Conservation (phyloP, 768 basidiomycete genomes). For the Cystoderma amianthinum region DNA sequence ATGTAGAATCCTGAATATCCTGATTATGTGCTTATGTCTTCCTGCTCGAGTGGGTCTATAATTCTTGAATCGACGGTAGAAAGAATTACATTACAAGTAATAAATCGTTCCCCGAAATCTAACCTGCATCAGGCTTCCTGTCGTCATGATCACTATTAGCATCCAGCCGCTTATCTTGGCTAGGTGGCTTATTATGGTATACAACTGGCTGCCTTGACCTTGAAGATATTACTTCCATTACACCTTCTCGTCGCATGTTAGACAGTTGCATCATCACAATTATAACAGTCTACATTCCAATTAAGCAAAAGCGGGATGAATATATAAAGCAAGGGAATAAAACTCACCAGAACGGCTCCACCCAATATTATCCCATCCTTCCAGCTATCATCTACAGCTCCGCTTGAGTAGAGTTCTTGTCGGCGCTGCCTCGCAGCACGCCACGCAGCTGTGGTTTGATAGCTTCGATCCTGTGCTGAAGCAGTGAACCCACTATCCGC, state of each 20-base stretch:
- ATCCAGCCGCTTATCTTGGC: background rate
- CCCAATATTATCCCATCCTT: constrained; percentile 57
- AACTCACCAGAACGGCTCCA: constrained; percentile 45
- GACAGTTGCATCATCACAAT: constrained; percentile 16
- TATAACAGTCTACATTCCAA: constrained; percentile 11
- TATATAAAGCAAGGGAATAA: constrained; percentile 1
- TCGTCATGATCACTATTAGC: too few species aligned
- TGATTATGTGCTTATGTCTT: too few species aligned
- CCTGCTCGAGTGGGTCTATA: too few species aligned
- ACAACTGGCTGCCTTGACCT: background rate
- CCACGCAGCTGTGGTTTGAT: constrained; percentile 29
- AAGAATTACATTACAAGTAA: too few species aligned
- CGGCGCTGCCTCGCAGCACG: constrained; percentile 37
- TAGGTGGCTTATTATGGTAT: background rate
- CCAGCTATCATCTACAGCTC: constrained; percentile 53
- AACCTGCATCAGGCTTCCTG: too few species aligned
- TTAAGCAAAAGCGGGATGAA: background rate
- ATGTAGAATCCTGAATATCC: too few species aligned
- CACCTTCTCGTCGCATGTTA: constrained; percentile 15
- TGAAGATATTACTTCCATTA: constrained; percentile 9
- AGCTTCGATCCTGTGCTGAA: constrained; percentile 12
- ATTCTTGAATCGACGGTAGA: too few species aligned
- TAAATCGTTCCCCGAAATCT: too few species aligned
- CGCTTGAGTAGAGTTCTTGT: constrained; percentile 41
- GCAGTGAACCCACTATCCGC: constrained; percentile 5